A percentile compares a stretch with the other conserved stretches of the same genome.
These are phyloP conservation scores for Discostella pseudostelligera DNA, from an alignment of 108 stramenopile species.

Conservation along the genomic window DNA sequence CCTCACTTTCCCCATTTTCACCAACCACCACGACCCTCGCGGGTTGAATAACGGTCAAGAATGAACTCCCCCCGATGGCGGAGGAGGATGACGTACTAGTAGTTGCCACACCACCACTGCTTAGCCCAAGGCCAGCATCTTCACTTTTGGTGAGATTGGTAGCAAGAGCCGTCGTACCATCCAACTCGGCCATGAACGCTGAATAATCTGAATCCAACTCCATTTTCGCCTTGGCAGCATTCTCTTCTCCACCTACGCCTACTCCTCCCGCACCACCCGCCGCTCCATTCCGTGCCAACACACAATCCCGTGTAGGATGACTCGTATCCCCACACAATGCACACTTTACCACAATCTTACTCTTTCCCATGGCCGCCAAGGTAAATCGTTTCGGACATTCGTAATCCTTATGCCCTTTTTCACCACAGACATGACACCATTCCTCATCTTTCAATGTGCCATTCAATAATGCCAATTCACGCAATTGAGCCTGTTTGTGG, in stretches of 20 bases:
- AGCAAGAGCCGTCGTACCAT: slow-evolving; percentile 56
- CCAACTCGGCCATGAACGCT: slow-evolving; percentile 97
- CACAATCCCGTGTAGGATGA: slow-evolving; percentile 98
- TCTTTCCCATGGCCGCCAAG: slow-evolving; percentile 25
- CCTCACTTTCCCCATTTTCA: slow-evolving; percentile 8
- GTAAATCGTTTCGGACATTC: slow-evolving; percentile 91
- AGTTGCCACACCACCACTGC: neutral
- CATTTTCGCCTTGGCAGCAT: slow-evolving; percentile 49
- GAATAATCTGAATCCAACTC: slow-evolving; percentile 90
- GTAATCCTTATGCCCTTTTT: slow-evolving; percentile 96
- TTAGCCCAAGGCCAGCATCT: slow-evolving; percentile 6
- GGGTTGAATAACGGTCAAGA: slow-evolving; percentile 40
- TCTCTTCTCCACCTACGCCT: slow-evolving; percentile 12
- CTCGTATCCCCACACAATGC: slow-evolving; percentile 97
- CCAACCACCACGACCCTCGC: slow-evolving; percentile 30
- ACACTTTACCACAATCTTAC: slow-evolving; percentile 77
- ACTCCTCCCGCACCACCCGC: slow-evolving; percentile 19
- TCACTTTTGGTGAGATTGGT: slow-evolving; percentile 25
- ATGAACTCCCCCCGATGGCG: slow-evolving; percentile 23
- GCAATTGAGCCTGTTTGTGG: slow-evolving; percentile 95
- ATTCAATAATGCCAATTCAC: slow-evolving; percentile 97
- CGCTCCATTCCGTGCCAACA: slow-evolving; percentile 43
- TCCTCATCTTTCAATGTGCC: slow-evolving; percentile 98
- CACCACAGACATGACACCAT: slow-evolving; percentile 95
- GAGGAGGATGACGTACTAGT: slow-evolving; percentile 3